A percentile compares a stretch with the other conserved stretches of the same genome.
Evolutionary conservation across 2,329 filamentous ascomycete species (phyloP).

Genomic region (Pyrenochaeta sp.): DNA sequence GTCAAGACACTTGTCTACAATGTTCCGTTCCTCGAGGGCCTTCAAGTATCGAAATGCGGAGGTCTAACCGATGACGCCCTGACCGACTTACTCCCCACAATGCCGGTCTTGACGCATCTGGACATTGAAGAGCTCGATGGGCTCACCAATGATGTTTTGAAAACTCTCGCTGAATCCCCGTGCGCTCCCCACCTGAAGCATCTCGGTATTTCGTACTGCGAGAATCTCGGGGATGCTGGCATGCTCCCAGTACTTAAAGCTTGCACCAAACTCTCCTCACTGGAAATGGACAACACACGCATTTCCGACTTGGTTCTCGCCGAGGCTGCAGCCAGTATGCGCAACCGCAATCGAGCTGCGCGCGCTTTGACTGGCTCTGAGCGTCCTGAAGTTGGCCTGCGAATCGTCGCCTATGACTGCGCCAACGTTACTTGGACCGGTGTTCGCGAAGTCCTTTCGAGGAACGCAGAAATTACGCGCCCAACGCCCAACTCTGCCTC

Average conservation of each 20-base stretch:
- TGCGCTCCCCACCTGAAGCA: constrained; percentile 78
- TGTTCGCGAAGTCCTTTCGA: constrained; percentile 82
- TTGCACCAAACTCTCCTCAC: constrained; percentile 72
- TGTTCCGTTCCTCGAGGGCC: constrained; percentile 80
- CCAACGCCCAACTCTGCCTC: constrained; percentile 45
- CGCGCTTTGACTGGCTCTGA: constrained; percentile 41
- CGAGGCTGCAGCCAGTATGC: constrained; percentile 84
- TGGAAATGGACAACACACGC: constrained; percentile 93
- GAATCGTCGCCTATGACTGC: constrained; percentile 89
- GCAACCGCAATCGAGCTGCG: constrained; percentile 65
- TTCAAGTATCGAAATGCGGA: constrained; percentile 83
- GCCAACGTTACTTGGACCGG: constrained; percentile 92
- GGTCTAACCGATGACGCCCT: constrained; percentile 77
- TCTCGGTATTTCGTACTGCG: constrained; percentile 89
- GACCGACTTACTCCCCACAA: constrained; percentile 74
- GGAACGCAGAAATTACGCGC: constrained; percentile 78
- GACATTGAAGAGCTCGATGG: constrained; percentile 86
- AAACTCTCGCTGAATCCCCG: constrained; percentile 78
- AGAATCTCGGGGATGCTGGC: constrained; percentile 81
- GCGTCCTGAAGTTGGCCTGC: constrained; percentile 66
- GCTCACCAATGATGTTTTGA: constrained; percentile 77
- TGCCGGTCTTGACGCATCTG: constrained; percentile 81
- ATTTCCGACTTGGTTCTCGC: constrained; percentile 85
- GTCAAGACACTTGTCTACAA: constrained; percentile 76
- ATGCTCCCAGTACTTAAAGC: constrained; percentile 83